Evolutionary conservation across 331 rosid species (phyloP), one percentile per base, ranked within the genome.

Genomic region (Quercus phellos): DNA sequence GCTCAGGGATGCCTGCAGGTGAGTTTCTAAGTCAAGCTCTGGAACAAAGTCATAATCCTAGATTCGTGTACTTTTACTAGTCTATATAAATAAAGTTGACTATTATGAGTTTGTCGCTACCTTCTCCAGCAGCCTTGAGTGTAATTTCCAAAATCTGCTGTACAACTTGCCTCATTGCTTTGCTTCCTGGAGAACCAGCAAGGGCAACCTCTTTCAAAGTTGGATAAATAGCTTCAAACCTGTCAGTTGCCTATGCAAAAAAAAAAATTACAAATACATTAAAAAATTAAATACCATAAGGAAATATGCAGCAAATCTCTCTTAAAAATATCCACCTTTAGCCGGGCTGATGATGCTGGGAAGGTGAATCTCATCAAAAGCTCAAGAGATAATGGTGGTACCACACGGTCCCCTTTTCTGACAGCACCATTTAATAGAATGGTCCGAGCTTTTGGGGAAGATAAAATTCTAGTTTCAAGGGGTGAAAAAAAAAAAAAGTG

Each of bases 201-300:
- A 90, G 88, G 59, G 97, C 90, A 61, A 90, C 85, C 79, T 87
- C 95, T 86, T 86, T 92, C 68, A 92, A 84, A 50, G 70, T 67
- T 54, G 95, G 84, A 81, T 92, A 92, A 67, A 88, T 68, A 50
- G 85, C 90, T 85, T 83, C 92, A 87, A 92, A 92, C 78, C 95
- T 90, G 76, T 90, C 95, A 17, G 97, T 90, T 74, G 92, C 97
- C 97, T 92, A 43, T 27, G 30, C 56, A 68, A 75, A 80, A 74
- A 24, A 74, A 24, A 74, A 30, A 75, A 67, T 55, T 29, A 79
- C 18, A 66, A 67, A 50, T 32, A 64, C 50, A 73, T 26, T 21
- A 35, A 53, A 22, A 34, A 34, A 19, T 11, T 70, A 21, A 21
- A 70, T 43, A 42, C 14, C 30, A 50, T 32, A 29, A 51, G 19